Conservation (phyloP, 2,329 filamentous ascomycete species). For the Hypoxylon sp. region DNA sequence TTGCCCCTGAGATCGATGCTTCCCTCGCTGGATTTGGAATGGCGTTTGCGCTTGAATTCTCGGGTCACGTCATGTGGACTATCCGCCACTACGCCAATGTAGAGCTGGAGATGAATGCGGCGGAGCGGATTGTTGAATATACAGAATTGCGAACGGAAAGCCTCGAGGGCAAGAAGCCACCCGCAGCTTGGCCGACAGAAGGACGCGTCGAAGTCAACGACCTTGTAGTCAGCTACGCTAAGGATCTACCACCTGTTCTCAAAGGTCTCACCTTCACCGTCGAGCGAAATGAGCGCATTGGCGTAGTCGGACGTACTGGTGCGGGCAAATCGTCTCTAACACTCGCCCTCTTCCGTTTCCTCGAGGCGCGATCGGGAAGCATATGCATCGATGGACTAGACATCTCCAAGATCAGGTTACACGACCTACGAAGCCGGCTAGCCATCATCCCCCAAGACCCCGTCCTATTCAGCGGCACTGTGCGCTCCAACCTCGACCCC, state of each 20-base stretch:
- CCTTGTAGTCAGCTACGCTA: constrained; percentile 79
- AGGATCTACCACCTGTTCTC: constrained; percentile 78
- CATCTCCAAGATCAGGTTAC: constrained; percentile 78
- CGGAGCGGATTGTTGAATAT: constrained; percentile 83
- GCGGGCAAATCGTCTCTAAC: constrained; percentile 84
- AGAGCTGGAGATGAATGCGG: constrained; percentile 84
- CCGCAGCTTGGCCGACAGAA: constrained; percentile 81
- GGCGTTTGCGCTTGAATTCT: constrained; percentile 80
- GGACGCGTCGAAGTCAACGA: constrained; percentile 81
- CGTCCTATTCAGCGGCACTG: constrained; percentile 83
- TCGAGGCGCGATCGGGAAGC: constrained; percentile 76
- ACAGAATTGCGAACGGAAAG: constrained; percentile 77
- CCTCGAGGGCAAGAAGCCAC: constrained; percentile 71
- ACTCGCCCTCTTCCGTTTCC: constrained; percentile 82
- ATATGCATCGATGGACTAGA: constrained; percentile 82
- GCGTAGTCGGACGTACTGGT: constrained; percentile 84
- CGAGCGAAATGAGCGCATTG: constrained; percentile 77
- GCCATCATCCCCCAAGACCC: constrained; percentile 88
- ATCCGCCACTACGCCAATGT: constrained; percentile 78
- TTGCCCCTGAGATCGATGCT: constrained; percentile 73
- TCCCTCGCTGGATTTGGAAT: constrained; percentile 82
- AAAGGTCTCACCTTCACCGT: constrained; percentile 78
- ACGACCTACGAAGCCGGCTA: constrained; percentile 79
- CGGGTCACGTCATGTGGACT: constrained; percentile 63
- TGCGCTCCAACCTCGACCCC: constrained; percentile 83